These are phyloP conservation scores for Kwoniella pini DNA, from an alignment of 768 basidiomycete genomes.

Conservation along the genomic window DNA sequence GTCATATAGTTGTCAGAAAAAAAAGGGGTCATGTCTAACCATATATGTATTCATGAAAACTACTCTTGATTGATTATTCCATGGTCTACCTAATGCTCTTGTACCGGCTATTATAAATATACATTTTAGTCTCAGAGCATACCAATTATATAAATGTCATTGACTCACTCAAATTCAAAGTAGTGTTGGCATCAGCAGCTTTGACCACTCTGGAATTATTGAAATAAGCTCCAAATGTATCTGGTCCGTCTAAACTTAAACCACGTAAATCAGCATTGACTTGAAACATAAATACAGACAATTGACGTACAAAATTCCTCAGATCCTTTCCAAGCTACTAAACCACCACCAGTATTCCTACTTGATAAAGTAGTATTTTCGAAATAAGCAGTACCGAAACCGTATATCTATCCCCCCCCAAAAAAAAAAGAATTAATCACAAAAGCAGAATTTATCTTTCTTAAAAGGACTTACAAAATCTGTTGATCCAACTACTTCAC, in stretches of 20 bases:
- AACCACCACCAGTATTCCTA: conserved; percentile 67
- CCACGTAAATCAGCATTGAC: not conserved
- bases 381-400: conserved; percentile 55
- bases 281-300: conserved; percentile 60
- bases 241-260: not conserved
- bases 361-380: conserved; percentile 64
- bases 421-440: not conserved
- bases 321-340: conserved; percentile 66
- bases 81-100: conserved; percentile 68
- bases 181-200: not conserved
- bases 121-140: not conserved
- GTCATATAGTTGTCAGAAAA: not conserved
- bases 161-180: not conserved
- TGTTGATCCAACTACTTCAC: conserved; percentile 65
- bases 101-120: conserved; percentile 13
- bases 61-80: conserved; percentile 64
- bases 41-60: conserved; percentile 64
- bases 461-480: conserved; percentile 58
- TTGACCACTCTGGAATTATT: conserved; percentile 2
- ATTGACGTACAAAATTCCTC: conserved; percentile 40
- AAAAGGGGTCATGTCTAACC: conserved; percentile 60
- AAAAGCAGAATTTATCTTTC: no score
- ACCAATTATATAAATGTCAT: no score
- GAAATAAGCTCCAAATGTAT: conserved; percentile 6
- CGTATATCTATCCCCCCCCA: conserved; percentile 18